Evolutionary conservation across 768 basidiomycete genomes (phyloP).

Genomic region (Termitomyces bulborhizus): DNA sequence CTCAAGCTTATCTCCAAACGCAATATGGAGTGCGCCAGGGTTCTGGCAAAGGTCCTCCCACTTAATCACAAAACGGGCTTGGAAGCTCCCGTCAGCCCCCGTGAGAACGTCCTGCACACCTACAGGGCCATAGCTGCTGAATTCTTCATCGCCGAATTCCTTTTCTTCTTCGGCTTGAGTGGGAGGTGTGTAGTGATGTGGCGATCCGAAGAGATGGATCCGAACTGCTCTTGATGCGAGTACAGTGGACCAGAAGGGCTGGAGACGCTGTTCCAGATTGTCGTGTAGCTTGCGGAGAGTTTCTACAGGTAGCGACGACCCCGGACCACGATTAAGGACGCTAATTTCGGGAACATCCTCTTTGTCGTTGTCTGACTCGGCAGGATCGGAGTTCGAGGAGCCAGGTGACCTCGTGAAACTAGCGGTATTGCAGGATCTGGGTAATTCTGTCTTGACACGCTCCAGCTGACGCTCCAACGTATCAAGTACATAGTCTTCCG

Average conservation of each 20-base stretch:
- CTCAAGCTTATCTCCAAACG: constrained; percentile 43
- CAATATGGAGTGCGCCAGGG: constrained; percentile 49
- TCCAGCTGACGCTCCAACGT: constrained; percentile 50
- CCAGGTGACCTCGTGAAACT: constrained; percentile 12
- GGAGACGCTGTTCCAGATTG: constrained; percentile 73
- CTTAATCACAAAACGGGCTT: constrained; percentile 49
- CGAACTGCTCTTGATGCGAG: constrained; percentile 58
- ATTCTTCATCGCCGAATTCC: constrained; percentile 21
- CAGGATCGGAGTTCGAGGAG: constrained; percentile 13
- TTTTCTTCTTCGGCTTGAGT: constrained; percentile 19
- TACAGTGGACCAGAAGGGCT: constrained; percentile 76
- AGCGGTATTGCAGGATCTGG: not conserved
- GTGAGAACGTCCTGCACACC: constrained; percentile 48
- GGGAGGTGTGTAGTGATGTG: constrained; percentile 19
- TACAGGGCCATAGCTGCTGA: constrained; percentile 38
- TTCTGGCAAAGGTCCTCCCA: constrained; percentile 69
- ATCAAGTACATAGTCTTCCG: constrained; percentile 51
- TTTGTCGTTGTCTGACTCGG: not conserved
- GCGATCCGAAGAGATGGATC: constrained; percentile 51
- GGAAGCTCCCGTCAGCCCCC: constrained; percentile 67
- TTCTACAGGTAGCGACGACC: constrained; percentile 18
- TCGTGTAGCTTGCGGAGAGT: constrained; percentile 51
- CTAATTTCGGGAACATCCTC: not conserved
- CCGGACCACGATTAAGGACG: constrained; percentile 2
- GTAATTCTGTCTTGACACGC: constrained; percentile 22